Evolutionary conservation across 83 land plant genomes (phyloP).

Genomic region (Thuja plicata): DNA sequence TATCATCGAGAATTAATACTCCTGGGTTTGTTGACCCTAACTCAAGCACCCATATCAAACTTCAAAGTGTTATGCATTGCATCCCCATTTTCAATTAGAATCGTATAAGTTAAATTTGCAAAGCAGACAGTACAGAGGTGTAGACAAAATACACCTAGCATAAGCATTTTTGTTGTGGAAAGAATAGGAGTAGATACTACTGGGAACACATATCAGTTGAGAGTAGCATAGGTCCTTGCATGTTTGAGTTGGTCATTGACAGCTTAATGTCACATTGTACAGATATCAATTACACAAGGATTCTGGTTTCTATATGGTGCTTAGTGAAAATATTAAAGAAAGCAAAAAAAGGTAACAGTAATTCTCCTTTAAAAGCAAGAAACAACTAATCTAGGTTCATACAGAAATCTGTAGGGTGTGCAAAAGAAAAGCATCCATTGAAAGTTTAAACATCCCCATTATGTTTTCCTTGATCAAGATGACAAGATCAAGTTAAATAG

Average conservation of each 20-base stretch:
- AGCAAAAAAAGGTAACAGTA: background rate
- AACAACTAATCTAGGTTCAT: background rate
- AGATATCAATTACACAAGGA: background rate
- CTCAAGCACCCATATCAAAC: no score
- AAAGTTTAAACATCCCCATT: background rate
- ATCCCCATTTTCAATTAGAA: no score
- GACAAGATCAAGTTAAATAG: background rate
- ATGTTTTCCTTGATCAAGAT: background rate
- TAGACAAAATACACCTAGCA: no score
- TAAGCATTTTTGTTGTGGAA: no score
- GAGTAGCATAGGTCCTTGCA: background rate
- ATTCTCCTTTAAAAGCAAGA: background rate
- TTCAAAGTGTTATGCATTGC: no score
- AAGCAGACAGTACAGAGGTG: no score
- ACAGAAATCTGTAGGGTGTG: background rate
- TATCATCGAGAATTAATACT: no score
- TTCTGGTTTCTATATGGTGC: background rate
- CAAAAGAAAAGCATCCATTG: background rate
- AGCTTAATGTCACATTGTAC: background rate
- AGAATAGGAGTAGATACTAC: no score
- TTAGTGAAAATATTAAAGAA: background rate
- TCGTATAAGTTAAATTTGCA: no score
- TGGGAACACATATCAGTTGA: background rate
- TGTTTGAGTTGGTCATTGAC: background rate
- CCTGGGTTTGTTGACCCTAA: no score